These are phyloP conservation scores for Phialophora verrucosa DNA, from an alignment of 2,329 filamentous ascomycete genomes.

Conservation along the genomic window DNA sequence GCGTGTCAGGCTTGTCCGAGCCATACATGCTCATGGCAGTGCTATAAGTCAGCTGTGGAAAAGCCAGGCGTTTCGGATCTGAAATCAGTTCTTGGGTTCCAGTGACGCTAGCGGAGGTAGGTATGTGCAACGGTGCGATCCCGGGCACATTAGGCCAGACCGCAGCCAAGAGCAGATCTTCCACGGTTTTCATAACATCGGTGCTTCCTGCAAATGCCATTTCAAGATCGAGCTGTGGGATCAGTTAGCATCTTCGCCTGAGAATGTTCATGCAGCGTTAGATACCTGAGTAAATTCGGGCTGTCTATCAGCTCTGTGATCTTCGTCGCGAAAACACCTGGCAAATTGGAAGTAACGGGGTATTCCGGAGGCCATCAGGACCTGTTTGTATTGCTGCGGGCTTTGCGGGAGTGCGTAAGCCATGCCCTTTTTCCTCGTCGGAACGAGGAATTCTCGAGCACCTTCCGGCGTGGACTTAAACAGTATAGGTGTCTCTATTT, in stretches of 20 bases:
- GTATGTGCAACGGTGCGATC: conserved; percentile 19
- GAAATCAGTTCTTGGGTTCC: conserved; percentile 25
- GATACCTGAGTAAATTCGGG: conserved; percentile 91
- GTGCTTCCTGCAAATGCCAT: conserved; percentile 81
- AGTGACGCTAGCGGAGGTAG: conserved; percentile 39
- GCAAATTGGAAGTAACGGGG: conserved; percentile 89
- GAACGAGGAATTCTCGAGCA: conserved; percentile 91
- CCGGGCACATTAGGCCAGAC: conserved; percentile 33
- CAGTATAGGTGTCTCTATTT: conserved; percentile 89
- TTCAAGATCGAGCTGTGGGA: conserved; percentile 79
- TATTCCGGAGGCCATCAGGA: conserved; percentile 90
- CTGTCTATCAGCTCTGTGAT: conserved; percentile 87
- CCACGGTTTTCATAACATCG: conserved; percentile 68
- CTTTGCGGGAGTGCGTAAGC: conserved; percentile 95
- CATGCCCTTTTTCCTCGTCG: conserved; percentile 74
- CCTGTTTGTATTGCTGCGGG: conserved; percentile 98
- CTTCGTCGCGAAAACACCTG: conserved; percentile 93
- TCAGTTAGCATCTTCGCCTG: not conserved
- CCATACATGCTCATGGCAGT: conserved; percentile 81
- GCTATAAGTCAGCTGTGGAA: conserved; percentile 62
- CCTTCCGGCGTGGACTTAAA: conserved; percentile 99
- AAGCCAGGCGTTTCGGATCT: conserved; percentile 1
- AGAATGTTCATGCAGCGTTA: not conserved
- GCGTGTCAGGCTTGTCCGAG: conserved; percentile 88
- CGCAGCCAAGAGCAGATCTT: conserved; percentile 41